Evolutionary conservation across 1,139 yeast species (phyloP).

Genomic region (Neolecta irregularis): DNA sequence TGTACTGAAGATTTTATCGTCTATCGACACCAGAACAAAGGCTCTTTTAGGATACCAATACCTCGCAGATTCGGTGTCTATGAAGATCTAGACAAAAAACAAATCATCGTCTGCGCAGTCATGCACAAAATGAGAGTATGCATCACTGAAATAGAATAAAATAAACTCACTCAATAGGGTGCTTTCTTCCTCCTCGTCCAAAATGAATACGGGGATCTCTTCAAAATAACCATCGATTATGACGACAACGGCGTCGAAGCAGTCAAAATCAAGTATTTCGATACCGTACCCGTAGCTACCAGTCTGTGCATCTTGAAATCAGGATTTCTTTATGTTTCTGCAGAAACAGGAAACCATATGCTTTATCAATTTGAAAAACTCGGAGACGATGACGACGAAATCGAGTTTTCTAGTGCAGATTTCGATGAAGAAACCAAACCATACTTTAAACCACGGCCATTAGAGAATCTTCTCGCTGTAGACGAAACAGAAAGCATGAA

Average conservation of each 20-base stretch:
- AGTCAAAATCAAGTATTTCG: conserved; percentile 49
- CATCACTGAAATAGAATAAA: background rate
- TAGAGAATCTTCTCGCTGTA: conserved; percentile 46
- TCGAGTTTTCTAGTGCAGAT: conserved; percentile 23
- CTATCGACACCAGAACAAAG: conserved; percentile 29
- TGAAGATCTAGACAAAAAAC: conserved; percentile 20
- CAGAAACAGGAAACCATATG: conserved; percentile 44
- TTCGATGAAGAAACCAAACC: conserved; percentile 21
- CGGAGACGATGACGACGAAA: conserved; percentile 39
- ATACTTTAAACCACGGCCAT: conserved; percentile 22
- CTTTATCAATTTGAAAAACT: conserved; percentile 65
- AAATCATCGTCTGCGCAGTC: conserved; percentile 38
- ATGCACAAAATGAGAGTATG: conserved; percentile 43
- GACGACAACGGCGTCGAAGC: conserved; percentile 28
- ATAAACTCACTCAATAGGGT: conserved; percentile 15
- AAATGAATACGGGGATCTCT: conserved; percentile 58
- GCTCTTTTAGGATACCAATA: conserved; percentile 32
- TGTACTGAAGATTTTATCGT: conserved; percentile 34
- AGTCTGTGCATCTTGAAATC: conserved; percentile 48
- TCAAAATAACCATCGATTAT: conserved; percentile 43
- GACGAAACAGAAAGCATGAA: conserved; percentile 39
- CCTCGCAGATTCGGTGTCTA: conserved; percentile 31
- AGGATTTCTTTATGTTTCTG: conserved; percentile 61
- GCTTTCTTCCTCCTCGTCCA: conserved; percentile 63
- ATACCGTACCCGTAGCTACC: conserved; percentile 47